Evolutionary conservation across 805 yeast species (phyloP).

Genomic region (Starmerella stellata): DNA sequence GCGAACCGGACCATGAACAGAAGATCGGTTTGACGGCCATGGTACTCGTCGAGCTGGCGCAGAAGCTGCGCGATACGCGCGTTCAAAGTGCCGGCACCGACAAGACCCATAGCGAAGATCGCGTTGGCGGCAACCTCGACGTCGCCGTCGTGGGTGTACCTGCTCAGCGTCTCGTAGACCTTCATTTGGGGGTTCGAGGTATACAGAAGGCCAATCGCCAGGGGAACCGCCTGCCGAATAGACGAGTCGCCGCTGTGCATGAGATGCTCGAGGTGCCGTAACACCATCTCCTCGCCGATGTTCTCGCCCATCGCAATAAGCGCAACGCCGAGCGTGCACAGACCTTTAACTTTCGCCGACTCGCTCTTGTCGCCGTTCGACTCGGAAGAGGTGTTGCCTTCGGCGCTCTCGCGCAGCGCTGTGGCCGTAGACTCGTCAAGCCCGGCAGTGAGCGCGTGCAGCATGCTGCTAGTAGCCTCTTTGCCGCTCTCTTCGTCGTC

Average conservation of each 20-base stretch:
- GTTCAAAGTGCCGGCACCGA: conserved; percentile 97
- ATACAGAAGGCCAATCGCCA: conserved; percentile 92
- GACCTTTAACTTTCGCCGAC: conserved; percentile 47
- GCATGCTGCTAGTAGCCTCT: conserved; percentile 8
- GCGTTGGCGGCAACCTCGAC: conserved; percentile 87
- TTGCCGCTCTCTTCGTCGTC: conserved; percentile 22
- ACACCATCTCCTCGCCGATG: conserved; percentile 91
- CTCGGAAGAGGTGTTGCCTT: conserved; percentile 19
- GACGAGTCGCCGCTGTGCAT: conserved; percentile 94
- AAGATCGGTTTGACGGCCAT: conserved; percentile 75
- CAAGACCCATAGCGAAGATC: conserved; percentile 90
- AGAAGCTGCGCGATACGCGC: conserved; percentile 92
- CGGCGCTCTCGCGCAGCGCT: conserved; percentile 8
- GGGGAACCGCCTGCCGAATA: conserved; percentile 84
- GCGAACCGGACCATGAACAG: conserved; percentile 85
- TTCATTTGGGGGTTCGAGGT: conserved; percentile 92
- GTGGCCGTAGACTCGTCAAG: conserved; percentile 5
- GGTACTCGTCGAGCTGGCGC: conserved; percentile 86
- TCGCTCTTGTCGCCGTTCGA: conserved; percentile 19
- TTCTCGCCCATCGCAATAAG: conserved; percentile 94
- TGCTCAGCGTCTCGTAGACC: conserved; percentile 85
- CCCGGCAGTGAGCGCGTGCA: conserved; percentile 5
- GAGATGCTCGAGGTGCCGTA: conserved; percentile 91
- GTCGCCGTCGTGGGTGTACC: conserved; percentile 92
- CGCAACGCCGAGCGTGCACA: conserved; percentile 88